Percentiles rank a stretch among this genome's conserved stretches.
These are phyloP conservation scores for Paraphoma sp. DNA, from an alignment of 2,329 filamentous ascomycete species.

Conservation along the genomic window DNA sequence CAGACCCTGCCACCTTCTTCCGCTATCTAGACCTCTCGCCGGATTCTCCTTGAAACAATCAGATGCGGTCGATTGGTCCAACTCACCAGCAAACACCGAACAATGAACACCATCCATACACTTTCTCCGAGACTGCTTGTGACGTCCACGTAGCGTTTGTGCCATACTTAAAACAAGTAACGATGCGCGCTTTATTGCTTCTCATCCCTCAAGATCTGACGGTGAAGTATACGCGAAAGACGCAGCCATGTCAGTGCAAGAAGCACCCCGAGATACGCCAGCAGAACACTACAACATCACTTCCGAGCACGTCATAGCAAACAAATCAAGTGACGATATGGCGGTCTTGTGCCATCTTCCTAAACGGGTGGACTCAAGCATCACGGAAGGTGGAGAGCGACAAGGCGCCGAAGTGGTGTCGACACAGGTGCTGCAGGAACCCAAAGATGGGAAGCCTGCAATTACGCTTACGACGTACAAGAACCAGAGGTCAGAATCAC, in stretches of 20 bases:
- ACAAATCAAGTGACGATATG: background rate
- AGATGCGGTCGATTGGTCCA: background rate
- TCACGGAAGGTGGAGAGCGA: background rate
- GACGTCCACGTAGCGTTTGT: background rate
- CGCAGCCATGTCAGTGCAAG: background rate
- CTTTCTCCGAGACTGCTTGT: constrained; percentile 1
- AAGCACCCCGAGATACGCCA: background rate
- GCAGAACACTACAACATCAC: background rate
- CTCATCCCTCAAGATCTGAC: background rate
- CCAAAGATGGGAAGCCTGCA: background rate
- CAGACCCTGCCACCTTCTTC: background rate
- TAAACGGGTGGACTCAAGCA: background rate
- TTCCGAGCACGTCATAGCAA: background rate
- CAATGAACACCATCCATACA: background rate
- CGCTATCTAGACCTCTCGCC: background rate
- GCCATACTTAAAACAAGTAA: background rate
- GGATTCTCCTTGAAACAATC: background rate
- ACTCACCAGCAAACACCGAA: background rate
- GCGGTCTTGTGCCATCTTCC: background rate
- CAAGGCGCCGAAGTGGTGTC: background rate
- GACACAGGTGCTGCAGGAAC: background rate
- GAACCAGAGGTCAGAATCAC: background rate
- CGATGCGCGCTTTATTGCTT: background rate
- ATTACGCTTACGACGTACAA: background rate
- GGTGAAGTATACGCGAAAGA: background rate